These are phyloP conservation scores for Arthrinium phaeospermum DNA, from an alignment of 2,329 filamentous ascomycete species.

Conservation along the genomic window DNA sequence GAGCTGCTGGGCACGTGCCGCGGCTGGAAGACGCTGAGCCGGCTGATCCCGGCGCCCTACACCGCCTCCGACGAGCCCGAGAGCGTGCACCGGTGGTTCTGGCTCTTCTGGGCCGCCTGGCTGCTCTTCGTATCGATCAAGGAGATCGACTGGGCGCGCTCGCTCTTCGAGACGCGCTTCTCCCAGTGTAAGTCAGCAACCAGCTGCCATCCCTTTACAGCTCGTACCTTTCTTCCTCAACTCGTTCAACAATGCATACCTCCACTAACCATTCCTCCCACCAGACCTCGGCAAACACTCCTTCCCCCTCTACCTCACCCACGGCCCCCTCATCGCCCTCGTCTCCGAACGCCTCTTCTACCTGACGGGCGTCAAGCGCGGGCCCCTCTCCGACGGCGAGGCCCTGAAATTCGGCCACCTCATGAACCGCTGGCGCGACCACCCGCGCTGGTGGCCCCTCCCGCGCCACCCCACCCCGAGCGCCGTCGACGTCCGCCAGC, in stretches of 20 bases:
- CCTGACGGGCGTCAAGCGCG: constrained; percentile 13
- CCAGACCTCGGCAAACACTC: constrained; percentile 18
- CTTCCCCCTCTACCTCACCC: constrained; percentile 18
- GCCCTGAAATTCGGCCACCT: constrained; percentile 10
- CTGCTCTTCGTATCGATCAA: constrained; percentile 19
- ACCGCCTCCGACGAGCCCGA: constrained; percentile 20
- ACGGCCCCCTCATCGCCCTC: constrained; percentile 15
- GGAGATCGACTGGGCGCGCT: constrained; percentile 22
- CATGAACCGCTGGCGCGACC: constrained; percentile 18
- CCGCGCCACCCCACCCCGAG: neutral
- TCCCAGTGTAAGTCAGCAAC: constrained; percentile 21
- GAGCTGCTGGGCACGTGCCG: constrained; percentile 20
- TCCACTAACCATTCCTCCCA: neutral
- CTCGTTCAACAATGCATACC: no score
- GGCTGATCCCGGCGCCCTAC: constrained; percentile 1
- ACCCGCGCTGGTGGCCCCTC: neutral
- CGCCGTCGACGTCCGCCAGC: neutral
- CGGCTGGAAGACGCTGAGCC: constrained; percentile 22
- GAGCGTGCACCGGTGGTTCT: constrained; percentile 23
- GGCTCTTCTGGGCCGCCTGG: constrained; percentile 28
- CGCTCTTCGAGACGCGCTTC: constrained; percentile 20
- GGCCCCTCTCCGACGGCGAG: neutral
- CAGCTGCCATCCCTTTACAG: neutral
- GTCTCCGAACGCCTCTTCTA: constrained; percentile 16
- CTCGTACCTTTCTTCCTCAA: no score